phyloP scores from a whole-genome alignment of 495 filamentous ascomycete genomes.

The Cercophora sp. region DNA sequence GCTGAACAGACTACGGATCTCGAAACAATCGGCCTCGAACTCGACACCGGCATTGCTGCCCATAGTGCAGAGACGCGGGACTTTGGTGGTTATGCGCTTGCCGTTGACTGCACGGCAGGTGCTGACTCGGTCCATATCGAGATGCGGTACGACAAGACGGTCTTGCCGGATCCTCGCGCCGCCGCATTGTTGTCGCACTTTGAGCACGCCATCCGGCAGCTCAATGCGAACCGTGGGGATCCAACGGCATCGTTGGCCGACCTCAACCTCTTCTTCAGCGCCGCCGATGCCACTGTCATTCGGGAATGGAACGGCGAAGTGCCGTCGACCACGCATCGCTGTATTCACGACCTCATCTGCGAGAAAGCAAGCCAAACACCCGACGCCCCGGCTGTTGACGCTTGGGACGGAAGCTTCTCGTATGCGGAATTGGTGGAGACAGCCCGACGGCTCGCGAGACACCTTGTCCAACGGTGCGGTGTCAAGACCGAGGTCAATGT shows the following conservation, averaged over 20 bases:
- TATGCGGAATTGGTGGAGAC: neutral
- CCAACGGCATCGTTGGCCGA: too few species aligned
- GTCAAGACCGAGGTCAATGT: neutral
- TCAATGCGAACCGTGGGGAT: too few species aligned
- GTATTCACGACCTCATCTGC: neutral
- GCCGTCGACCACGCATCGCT: slow-evolving; percentile 6
- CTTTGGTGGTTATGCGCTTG: neutral
- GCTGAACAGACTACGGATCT: too few species aligned
- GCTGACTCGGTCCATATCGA: neutral
- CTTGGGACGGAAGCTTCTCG: neutral
- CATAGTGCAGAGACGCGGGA: neutral
- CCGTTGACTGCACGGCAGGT: neutral
- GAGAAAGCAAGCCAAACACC: neutral
- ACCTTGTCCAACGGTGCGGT: neutral
- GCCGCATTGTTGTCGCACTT: too few species aligned
- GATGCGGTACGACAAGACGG: neutral
- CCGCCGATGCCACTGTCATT: neutral
- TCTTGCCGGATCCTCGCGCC: neutral
- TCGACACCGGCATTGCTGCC: neutral
- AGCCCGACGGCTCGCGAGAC: neutral
- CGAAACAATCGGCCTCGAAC: too few species aligned
- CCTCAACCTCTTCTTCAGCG: neutral
- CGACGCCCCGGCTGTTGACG: neutral
- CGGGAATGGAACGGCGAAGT: neutral
- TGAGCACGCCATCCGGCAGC: neutral